A percentile compares a stretch with the other conserved stretches of the same genome.
phyloP scores from a whole-genome alignment of 225 moss, liverwort and hornwort genomes.

The Neckera pumila region DNA sequence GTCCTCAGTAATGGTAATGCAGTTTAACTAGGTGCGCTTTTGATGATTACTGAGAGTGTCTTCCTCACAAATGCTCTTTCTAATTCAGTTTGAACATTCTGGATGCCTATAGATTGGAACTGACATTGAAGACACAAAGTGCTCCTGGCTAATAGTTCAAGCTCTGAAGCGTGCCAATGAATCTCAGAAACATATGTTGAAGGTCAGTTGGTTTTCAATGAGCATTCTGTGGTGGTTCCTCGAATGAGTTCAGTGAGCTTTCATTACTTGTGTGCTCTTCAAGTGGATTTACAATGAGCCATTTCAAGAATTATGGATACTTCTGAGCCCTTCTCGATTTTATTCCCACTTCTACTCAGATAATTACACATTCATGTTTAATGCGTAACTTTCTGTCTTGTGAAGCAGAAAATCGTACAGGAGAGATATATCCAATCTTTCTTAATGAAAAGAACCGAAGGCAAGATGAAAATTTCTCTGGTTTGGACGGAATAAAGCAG shows the following conservation, averaged over 20 bases:
- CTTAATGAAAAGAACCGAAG: not conserved
- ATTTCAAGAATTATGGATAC: not conserved
- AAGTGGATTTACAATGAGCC: not conserved
- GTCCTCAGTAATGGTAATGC: not conserved
- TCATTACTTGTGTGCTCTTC: not conserved
- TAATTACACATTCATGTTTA: not conserved
- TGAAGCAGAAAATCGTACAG: not conserved
- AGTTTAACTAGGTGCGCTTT: not conserved
- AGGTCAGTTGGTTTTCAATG: conserved; percentile 16
- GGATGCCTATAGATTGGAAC: conserved; percentile 72
- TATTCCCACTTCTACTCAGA: not conserved
- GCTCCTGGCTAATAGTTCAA: conserved; percentile 96
- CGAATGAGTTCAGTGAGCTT: not conserved
- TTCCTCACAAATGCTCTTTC: not conserved
- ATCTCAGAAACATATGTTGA: conserved; percentile 51
- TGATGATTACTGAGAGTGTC: not conserved
- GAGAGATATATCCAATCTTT: not conserved
- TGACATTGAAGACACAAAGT: conserved; percentile 96
- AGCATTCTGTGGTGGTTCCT: not conserved
- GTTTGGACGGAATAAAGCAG: not conserved
- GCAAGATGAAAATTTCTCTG: not conserved
- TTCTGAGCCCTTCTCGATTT: not conserved
- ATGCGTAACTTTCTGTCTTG: not conserved
- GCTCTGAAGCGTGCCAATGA: conserved; percentile 74
- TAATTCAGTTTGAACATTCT: not conserved